Evolutionary conservation across 345 rosid species (phyloP), one percentile per base, ranked within the genome.

Genomic region (Eucalyptus viminalis): DNA sequence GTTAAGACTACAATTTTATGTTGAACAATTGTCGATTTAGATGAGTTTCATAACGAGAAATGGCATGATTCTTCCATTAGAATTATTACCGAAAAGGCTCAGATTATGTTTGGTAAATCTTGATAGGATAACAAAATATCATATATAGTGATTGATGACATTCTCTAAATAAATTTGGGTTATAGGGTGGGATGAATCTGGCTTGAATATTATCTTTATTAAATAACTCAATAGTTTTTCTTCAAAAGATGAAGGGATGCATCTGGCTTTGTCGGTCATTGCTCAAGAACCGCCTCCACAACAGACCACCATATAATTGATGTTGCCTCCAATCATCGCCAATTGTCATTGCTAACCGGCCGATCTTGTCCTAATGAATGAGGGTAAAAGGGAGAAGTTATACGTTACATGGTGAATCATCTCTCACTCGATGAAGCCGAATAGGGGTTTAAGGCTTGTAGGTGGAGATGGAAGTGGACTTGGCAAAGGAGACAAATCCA

Each of bases 201-300:
- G 14, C 29, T 56, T 24, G 62, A 56, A 56, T 56, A 24, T 22
- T 56, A 24, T 4, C 11, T 24, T 22, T 9, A 56, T 22, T 22
- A 56, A 24, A 56, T 56, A 56, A 56, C 62, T 24, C 29, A 56
- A 24, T 56, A 56, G 29, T 56, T 24, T 56, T 56, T 56, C 62
- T 10, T 56, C 29, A 56, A 56, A 56, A 56, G 62, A 56, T 56
- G 62, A 25, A 24, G 62, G 6, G 62, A 56, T 25, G 29, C 1
- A 0, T 56, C 0, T 56, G 1, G 29, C 1, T 56, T 56, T 9
- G 29, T 0, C 0, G 6, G 6, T 1, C 29, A 24, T 25, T 56
- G 6, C 29, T 9, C 29, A 56, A 56, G 62, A 0, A 56, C 6
- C 13, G 5, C 13, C 62, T 56, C 62, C 62, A 22, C 29, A 11